Percentiles rank a stretch among this genome's conserved stretches.
These are phyloP conservation scores for Fusarium camptoceras DNA, from an alignment of 2,329 filamentous ascomycete genomes.

Conservation along the genomic window DNA sequence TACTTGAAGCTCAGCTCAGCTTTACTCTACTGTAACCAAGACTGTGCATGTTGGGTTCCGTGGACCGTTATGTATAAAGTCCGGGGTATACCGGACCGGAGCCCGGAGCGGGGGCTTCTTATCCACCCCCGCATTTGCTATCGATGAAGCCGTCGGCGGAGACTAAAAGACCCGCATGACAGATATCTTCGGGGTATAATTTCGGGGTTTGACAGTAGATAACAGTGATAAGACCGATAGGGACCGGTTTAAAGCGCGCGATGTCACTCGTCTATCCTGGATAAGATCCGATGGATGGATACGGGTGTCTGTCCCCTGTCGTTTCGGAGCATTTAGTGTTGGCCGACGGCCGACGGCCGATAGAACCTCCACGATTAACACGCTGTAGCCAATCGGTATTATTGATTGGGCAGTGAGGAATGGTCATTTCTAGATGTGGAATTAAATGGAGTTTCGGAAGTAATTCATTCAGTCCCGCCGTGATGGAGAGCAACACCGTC, in stretches of 20 bases:
- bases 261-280: not conserved
- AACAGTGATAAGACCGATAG: not conserved
- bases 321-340: not conserved
- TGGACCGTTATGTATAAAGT: not conserved
- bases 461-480: too few species aligned
- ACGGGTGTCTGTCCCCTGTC: not conserved
- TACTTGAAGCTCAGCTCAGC: too few species aligned
- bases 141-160: conserved; percentile 9
- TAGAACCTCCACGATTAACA: not conserved
- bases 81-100: not conserved
- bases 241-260: not conserved
- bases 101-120: not conserved
- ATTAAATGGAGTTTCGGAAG: not conserved
- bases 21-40: too few species aligned
- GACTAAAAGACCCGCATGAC: not conserved
- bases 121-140: conserved; percentile 26
- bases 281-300: not conserved
- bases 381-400: not conserved
- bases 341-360: conserved; percentile 12
- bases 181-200: not conserved
- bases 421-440: not conserved
- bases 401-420: not conserved
- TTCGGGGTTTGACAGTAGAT: not conserved
- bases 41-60: too few species aligned
- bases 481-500: too few species aligned